These are phyloP conservation scores for Candida silvatica DNA, from an alignment of 805 yeast species.

Conservation along the genomic window DNA sequence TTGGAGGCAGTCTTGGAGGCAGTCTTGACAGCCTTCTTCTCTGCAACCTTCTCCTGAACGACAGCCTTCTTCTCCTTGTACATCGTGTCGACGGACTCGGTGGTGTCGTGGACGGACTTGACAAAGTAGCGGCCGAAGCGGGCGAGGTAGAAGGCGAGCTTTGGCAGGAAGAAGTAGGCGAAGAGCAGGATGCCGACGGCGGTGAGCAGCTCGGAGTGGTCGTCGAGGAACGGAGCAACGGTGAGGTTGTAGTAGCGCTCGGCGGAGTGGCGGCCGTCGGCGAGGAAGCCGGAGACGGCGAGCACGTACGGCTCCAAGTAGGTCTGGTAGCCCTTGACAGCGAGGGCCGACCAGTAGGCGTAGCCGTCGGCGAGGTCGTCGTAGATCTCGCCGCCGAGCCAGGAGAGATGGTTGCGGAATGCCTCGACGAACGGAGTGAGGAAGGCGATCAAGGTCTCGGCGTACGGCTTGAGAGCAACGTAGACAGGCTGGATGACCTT, in stretches of 20 bases:
- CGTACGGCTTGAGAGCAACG: not conserved
- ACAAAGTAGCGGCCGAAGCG: constrained; percentile 1
- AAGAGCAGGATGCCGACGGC: not conserved
- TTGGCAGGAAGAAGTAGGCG: not conserved
- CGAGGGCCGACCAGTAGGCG: not conserved
- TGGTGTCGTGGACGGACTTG: constrained; percentile 17
- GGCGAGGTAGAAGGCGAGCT: not conserved
- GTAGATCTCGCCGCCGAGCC: not conserved
- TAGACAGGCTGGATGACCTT: not conserved
- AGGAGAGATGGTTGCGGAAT: not conserved
- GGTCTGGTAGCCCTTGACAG: not conserved
- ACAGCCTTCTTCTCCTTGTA: constrained; percentile 5
- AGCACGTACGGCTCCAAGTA: constrained; percentile 1
- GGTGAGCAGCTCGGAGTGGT: not conserved
- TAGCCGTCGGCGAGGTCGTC: not conserved
- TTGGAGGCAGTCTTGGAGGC: constrained; percentile 3
- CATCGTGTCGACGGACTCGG: constrained; percentile 17
- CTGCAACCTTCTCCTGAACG: no score
- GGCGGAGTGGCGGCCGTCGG: not conserved
- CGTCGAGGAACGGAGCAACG: not conserved
- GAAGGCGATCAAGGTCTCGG: not conserved
- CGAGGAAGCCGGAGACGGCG: not conserved
- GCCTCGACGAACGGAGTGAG: not conserved
- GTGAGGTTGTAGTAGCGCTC: not conserved
- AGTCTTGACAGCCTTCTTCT: constrained; percentile 4